Percentiles rank a stretch among this genome's conserved stretches.
phyloP scores from a whole-genome alignment of 2,329 filamentous ascomycete species.

The Akanthomyces dipterigenus region DNA sequence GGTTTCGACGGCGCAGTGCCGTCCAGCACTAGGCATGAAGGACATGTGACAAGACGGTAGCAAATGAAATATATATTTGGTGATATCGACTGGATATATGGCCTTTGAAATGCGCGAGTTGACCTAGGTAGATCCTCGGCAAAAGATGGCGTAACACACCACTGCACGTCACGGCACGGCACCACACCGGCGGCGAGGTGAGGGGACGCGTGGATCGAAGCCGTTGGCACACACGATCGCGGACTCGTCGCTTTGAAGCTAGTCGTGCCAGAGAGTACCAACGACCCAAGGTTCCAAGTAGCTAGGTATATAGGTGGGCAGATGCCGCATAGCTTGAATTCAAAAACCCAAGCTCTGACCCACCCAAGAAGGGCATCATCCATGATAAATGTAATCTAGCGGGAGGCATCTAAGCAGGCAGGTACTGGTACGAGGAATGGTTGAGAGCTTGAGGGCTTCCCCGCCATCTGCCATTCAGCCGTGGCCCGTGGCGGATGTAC shows the following conservation, averaged over 20 bases:
- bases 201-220: background rate
- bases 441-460: background rate
- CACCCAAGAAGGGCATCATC: background rate
- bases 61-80: background rate
- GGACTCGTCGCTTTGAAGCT: too few relatives aligned
- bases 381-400: background rate
- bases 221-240: background rate
- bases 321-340: background rate
- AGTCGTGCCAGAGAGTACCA: background rate
- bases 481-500: too few relatives aligned
- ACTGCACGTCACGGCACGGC: background rate
- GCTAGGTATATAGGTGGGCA: background rate
- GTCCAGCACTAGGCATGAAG: background rate
- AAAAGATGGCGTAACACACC: background rate
- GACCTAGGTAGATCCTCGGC: background rate
- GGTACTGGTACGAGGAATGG: background rate
- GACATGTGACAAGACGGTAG: background rate
- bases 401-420: background rate
- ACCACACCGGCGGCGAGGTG: background rate
- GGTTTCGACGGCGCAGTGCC: conserved; percentile 1
- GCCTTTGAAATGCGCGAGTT: background rate
- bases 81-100: background rate
- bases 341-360: background rate
- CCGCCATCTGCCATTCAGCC: background rate
- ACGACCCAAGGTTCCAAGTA: too few relatives aligned